These are phyloP conservation scores for Quercus bicolor DNA, from an alignment of 306 rosid species.

Conservation along the genomic window DNA sequence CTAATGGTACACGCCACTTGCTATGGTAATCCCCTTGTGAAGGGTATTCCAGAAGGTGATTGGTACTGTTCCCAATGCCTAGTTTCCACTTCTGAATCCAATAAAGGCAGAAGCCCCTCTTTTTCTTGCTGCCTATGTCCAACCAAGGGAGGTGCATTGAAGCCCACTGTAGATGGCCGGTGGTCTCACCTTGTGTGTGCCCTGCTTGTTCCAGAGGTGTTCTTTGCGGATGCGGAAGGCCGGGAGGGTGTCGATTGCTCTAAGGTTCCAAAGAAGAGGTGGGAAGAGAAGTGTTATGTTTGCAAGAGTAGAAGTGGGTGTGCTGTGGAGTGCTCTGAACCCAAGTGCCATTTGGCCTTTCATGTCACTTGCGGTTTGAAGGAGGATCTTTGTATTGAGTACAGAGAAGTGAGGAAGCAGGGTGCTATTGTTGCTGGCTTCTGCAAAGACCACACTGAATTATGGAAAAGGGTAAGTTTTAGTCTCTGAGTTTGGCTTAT, in stretches of 20 bases:
- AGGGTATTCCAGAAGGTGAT: slow-evolving; percentile 57
- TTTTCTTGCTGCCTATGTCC: slow-evolving; percentile 56
- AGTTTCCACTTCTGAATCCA: not conserved
- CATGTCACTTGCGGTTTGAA: slow-evolving; percentile 72
- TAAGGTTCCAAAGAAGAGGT: slow-evolving; percentile 53
- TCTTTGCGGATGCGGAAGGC: slow-evolving; percentile 67
- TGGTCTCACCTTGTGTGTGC: slow-evolving; percentile 86
- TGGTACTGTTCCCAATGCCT: slow-evolving; percentile 72
- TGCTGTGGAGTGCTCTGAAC: slow-evolving; percentile 68
- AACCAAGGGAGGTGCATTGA: slow-evolving; percentile 56
- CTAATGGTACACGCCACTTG: slow-evolving; percentile 85
- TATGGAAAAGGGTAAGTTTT: slow-evolving; percentile 65
- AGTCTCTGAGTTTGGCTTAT: not conserved
- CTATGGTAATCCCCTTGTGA: slow-evolving; percentile 64
- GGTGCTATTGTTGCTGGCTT: slow-evolving; percentile 79
- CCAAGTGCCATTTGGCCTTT: slow-evolving; percentile 55
- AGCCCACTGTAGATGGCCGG: slow-evolving; percentile 34
- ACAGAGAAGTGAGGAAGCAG: slow-evolving; percentile 55
- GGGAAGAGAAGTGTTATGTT: slow-evolving; percentile 54
- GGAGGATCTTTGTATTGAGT: slow-evolving; percentile 67
- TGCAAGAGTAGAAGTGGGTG: slow-evolving; percentile 50
- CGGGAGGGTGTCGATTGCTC: slow-evolving; percentile 79
- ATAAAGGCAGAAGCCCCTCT: not conserved
- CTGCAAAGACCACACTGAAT: slow-evolving; percentile 53
- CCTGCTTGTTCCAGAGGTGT: slow-evolving; percentile 74